Conservation (phyloP, 331 rosid species). For the Pyrus hybrid region DNA sequence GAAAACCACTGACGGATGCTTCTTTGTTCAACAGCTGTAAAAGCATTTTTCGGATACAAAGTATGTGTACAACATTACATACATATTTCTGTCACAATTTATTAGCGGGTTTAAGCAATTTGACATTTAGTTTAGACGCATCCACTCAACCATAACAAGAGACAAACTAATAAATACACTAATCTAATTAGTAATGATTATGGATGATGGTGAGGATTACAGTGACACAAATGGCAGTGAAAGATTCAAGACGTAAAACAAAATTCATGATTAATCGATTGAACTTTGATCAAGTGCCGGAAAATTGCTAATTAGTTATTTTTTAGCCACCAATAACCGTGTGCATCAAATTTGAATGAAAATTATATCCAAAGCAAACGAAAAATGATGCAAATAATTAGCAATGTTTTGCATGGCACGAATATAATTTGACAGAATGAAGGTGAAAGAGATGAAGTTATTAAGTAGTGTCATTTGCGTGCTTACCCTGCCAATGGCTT, state of each 20-base stretch:
- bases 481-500: slow-evolving; percentile 83
- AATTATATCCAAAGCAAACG: not conserved
- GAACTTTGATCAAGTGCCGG: not conserved
- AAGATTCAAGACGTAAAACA: not conserved
- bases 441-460: not conserved
- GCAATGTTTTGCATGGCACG: not conserved
- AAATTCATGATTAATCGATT: not conserved
- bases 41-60: not conserved
- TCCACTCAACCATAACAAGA: not conserved
- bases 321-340: not conserved
- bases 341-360: not conserved
- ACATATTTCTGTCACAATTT: not conserved
- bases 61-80: not conserved
- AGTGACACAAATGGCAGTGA: not conserved
- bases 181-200: not conserved
- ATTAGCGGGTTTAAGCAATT: not conserved
- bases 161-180: not conserved
- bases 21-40: slow-evolving; percentile 5
- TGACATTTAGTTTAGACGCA: not conserved
- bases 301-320: not conserved
- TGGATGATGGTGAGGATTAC: not conserved
- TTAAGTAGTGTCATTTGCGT: not conserved
- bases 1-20: not conserved
- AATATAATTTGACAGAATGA: not conserved
- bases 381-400: not conserved